Percentiles rank a stretch among this genome's conserved stretches.
phyloP scores from a whole-genome alignment of 441 rosid species.

The Monsonia emarginata region DNA sequence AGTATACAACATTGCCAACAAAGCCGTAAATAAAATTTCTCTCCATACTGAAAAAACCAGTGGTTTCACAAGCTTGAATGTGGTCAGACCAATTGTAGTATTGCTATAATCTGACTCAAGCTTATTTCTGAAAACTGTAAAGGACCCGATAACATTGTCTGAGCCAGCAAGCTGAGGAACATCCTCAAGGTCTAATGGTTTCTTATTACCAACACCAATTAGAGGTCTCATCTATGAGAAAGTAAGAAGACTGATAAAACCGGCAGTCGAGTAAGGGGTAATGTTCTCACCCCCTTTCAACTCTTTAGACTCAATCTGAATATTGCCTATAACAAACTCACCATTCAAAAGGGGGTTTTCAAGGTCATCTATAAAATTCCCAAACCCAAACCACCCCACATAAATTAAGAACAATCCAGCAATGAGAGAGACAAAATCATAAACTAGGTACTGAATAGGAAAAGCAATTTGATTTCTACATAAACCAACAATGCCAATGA shows the following conservation, averaged over 20 bases:
- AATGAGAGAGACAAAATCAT: slow-evolving; percentile 39
- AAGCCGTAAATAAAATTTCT: slow-evolving; percentile 42
- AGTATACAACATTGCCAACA: slow-evolving; percentile 34
- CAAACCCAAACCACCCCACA: slow-evolving; percentile 36
- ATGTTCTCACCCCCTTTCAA: slow-evolving; percentile 32
- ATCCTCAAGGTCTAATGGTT: slow-evolving; percentile 62
- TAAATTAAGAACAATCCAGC: slow-evolving; percentile 49
- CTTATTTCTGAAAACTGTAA: slow-evolving; percentile 32
- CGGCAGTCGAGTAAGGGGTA: slow-evolving; percentile 52
- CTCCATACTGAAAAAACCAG: slow-evolving; percentile 50
- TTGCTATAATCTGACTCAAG: slow-evolving; percentile 32
- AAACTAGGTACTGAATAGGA: slow-evolving; percentile 29
- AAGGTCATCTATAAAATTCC: slow-evolving; percentile 29
- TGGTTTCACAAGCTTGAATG: slow-evolving; percentile 49
- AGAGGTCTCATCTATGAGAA: slow-evolving; percentile 71
- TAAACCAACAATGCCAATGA: slow-evolving; percentile 33
- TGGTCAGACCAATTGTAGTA: slow-evolving; percentile 31
- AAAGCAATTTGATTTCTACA: slow-evolving; percentile 21
- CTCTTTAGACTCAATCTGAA: slow-evolving; percentile 24
- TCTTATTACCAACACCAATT: slow-evolving; percentile 61
- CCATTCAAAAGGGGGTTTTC: slow-evolving; percentile 53
- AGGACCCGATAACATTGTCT: slow-evolving; percentile 45
- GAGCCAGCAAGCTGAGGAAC: slow-evolving; percentile 61
- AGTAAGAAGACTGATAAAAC: slow-evolving; percentile 41
- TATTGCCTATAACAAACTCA: slow-evolving; percentile 21